phyloP scores from a whole-genome alignment of 1,284 basidiomycete species.

The Cryptococcus sp. region DNA sequence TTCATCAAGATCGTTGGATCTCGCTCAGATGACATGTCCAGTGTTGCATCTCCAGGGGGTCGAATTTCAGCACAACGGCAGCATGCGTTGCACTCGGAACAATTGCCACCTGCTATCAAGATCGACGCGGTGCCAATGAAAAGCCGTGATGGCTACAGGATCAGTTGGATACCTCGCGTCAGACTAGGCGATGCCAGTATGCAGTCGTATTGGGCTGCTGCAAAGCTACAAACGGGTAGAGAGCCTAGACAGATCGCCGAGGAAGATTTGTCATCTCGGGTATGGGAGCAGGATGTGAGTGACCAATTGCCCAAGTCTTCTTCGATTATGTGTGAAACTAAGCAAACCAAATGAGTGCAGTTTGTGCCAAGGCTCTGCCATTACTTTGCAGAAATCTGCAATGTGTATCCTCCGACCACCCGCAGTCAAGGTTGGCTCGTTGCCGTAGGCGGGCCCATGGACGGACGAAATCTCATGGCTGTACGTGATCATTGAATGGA shows the following conservation, averaged over 20 bases:
- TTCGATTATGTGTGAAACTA: background rate
- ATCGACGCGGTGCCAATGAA: constrained; percentile 14
- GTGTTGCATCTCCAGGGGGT: constrained; percentile 18
- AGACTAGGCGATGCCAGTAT: constrained; percentile 6
- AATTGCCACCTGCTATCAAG: background rate
- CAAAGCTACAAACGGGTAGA: constrained; percentile 12
- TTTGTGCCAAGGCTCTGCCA: constrained; percentile 34
- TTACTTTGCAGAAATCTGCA: constrained; percentile 33
- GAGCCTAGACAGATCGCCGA: constrained; percentile 12
- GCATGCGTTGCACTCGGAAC: no score
- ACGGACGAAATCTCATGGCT: constrained; percentile 13
- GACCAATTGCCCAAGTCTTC: background rate
- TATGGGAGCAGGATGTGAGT: constrained; percentile 33
- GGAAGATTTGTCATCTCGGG: constrained; percentile 21
- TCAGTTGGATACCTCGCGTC: background rate
- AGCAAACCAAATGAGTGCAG: constrained; percentile 18
- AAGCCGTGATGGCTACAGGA: background rate
- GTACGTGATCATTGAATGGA: background rate
- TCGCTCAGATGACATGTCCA: constrained; percentile 21
- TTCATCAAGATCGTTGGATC: constrained; percentile 33
- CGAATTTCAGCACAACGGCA: background rate
- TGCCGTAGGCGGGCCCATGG: constrained; percentile 14
- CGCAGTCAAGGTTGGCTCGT: constrained; percentile 25
- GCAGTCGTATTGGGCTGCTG: background rate
- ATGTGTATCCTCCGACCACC: constrained; percentile 20